Conservation (phyloP, 371 early-diverging fungal species). For the Rhizopus sp. region DNA sequence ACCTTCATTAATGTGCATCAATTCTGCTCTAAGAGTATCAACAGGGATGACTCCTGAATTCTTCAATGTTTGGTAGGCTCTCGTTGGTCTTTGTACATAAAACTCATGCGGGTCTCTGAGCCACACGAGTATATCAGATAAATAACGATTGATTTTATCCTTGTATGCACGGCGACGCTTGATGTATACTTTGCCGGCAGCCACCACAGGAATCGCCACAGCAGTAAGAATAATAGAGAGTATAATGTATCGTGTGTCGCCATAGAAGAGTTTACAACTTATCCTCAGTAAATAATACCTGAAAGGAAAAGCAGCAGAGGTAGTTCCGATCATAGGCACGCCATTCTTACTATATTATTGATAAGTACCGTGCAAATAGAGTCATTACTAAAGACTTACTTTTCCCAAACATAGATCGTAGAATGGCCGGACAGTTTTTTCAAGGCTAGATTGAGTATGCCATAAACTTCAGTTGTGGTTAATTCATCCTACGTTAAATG, state of each 20-base stretch:
- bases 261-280: not conserved
- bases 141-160: not conserved
- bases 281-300: not conserved
- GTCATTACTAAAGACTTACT: slow-evolving; percentile 12
- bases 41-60: slow-evolving; percentile 12
- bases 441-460: slow-evolving; percentile 19
- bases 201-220: not conserved
- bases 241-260: not conserved
- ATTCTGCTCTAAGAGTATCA: slow-evolving; percentile 6
- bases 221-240: not conserved
- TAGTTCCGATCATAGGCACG: not conserved
- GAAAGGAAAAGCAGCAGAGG: not conserved
- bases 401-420: slow-evolving; percentile 13
- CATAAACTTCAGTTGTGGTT: slow-evolving; percentile 9
- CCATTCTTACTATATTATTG: not conserved
- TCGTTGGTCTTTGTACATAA: not conserved
- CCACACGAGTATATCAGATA: not conserved
- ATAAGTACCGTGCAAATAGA: not conserved
- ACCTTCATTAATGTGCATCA: slow-evolving; percentile 15
- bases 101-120: slow-evolving; percentile 16
- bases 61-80: slow-evolving; percentile 1
- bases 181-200: not conserved
- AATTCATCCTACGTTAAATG: not conserved
- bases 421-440: slow-evolving; percentile 17
- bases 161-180: not conserved